Percentiles rank a stretch among this genome's conserved stretches.
phyloP scores from a whole-genome alignment of 768 basidiomycete species.

The Amanita polypyramis region DNA sequence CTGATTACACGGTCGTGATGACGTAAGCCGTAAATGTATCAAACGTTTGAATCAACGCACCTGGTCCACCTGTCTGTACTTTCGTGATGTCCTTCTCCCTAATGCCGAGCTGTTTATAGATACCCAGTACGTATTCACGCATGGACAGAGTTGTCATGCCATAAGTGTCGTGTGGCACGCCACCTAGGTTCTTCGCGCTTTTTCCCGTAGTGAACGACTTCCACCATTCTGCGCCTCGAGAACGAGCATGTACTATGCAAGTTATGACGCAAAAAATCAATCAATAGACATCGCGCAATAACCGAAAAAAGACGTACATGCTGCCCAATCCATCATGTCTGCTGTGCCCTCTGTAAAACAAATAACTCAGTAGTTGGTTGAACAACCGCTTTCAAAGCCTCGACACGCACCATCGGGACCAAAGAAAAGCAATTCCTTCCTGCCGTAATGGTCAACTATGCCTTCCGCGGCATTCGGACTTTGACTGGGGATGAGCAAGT shows the following conservation, averaged over 20 bases:
- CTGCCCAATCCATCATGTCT: constrained; percentile 99
- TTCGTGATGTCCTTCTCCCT: constrained; percentile 95
- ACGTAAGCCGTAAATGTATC: not conserved
- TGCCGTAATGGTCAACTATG: constrained; percentile 80
- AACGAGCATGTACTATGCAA: constrained; percentile 73
- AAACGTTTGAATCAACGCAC: constrained; percentile 21
- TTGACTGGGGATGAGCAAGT: constrained; percentile 91
- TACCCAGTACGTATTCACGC: constrained; percentile 87
- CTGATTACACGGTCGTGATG: constrained; percentile 27
- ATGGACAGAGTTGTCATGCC: constrained; percentile 95
- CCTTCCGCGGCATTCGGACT: constrained; percentile 94
- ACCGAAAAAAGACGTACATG: constrained; percentile 37
- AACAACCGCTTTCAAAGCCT: not conserved
- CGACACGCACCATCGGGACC: constrained; percentile 71
- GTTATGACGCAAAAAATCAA: constrained; percentile 8
- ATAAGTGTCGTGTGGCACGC: constrained; percentile 81
- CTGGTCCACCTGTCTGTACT: constrained; percentile 92
- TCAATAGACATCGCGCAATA: not conserved
- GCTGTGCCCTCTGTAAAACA: constrained; percentile 76
- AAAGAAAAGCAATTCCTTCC: constrained; percentile 90
- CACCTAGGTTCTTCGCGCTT: constrained; percentile 83
- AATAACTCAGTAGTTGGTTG: not conserved
- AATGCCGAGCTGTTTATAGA: constrained; percentile 90
- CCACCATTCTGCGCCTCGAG: constrained; percentile 95
- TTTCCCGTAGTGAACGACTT: constrained; percentile 98